Conservation (phyloP, 1,284 basidiomycete species). For the Fomitopsis schrenkii region DNA sequence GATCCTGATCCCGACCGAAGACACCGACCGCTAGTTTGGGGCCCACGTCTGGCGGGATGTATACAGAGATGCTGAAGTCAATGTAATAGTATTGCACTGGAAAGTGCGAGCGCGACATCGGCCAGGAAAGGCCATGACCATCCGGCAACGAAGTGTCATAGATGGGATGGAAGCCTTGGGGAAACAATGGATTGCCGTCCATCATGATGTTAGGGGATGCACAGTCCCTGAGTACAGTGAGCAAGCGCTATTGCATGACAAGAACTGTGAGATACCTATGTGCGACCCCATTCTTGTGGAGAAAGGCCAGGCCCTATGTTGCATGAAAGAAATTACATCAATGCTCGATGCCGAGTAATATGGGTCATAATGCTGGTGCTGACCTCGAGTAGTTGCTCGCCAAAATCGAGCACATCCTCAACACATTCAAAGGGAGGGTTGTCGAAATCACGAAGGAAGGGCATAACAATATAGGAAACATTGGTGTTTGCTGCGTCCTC, state of each 20-base stretch:
- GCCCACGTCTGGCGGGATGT: slow-evolving; percentile 6
- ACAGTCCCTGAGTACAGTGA: slow-evolving; percentile 20
- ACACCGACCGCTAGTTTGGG: slow-evolving; percentile 10
- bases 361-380: too few relatives aligned
- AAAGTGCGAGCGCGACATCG: slow-evolving; percentile 3
- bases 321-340: too few relatives aligned
- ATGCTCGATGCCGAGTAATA: too few relatives aligned
- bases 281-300: slow-evolving; percentile 23
- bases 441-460: slow-evolving; percentile 20
- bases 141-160: slow-evolving; percentile 4
- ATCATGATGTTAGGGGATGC: slow-evolving; percentile 23
- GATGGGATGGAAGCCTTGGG: slow-evolving; percentile 23
- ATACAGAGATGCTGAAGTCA: slow-evolving; percentile 22
- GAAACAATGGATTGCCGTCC: slow-evolving; percentile 22
- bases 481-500: slow-evolving; percentile 11
- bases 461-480: slow-evolving; percentile 20
- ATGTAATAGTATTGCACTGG: slow-evolving; percentile 22
- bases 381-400: slow-evolving; percentile 25
- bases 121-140: background rate
- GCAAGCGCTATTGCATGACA: too few relatives aligned
- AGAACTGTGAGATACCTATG: too few relatives aligned
- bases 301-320: slow-evolving; percentile 24
- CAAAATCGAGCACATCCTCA: slow-evolving; percentile 24
- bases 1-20: slow-evolving; percentile 19
- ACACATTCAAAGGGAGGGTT: slow-evolving; percentile 17